Evolutionary conservation across 345 rosid species (phyloP), one percentile per base, ranked within the genome.

Genomic region (Hibiscus trionum): DNA sequence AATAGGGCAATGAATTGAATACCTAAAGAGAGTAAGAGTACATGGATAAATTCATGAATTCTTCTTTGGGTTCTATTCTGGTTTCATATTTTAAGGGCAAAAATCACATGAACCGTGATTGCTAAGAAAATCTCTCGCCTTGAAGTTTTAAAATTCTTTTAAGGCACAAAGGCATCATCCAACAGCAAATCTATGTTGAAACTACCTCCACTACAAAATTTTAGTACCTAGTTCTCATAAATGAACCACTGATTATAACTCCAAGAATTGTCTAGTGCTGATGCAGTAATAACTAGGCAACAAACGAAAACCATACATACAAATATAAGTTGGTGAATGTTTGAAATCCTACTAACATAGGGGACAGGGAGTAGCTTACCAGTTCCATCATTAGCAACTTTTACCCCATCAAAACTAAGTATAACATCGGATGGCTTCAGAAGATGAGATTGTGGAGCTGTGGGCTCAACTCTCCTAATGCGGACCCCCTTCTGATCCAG

Each of bases 391-490:
- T 94, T 94, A 58, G 98, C 96, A 76, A 53, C 58, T 53, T 53
- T 84, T 35, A 91, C 87, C 60, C 90, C 90, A 64, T 91, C 97
- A 83, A 94, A 94, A 79, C 95, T 87, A 37, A 94, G 88, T 73
- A 94, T 85, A 63, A 91, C 76, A 83, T 94, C 98, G 5, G 96
- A 58, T 35, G 93, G 88, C 88, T 82, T 87, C 83, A 94, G 74
- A 64, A 91, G 80, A 68, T 90, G 78, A 17, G 95, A 94, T 76
- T 94, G 95, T 17, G 96, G 90, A 53, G 91, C 91, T 0, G 96
- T 91, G 69, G 98, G 98, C 75, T 94, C 98, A 47, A 91, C 82
- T 85, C 96, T 91, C 82, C 91, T 90, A 24, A 94, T 83, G 27
- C 95, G 90, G 17, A 94, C 98, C 33, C 98, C 98, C 83, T 91